Base-by-base conservation (phyloP, 768 basidiomycete genomes). In the Tricholoma furcatifolium region DNA sequence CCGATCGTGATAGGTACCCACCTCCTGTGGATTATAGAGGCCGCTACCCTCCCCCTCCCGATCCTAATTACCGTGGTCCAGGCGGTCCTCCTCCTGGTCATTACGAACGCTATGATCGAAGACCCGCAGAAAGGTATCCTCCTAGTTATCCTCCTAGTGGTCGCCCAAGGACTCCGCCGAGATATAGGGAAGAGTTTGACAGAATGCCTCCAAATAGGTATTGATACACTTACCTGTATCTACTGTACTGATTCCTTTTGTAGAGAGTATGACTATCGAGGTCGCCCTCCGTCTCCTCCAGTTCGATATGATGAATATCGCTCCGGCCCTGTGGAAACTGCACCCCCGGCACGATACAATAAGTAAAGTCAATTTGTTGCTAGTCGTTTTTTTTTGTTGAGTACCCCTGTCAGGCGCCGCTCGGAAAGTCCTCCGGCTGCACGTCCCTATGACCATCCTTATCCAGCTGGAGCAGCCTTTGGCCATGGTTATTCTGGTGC, bases 161-260 rank as follows among this genome's bases (percentile, higher is more conserved):
- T 5, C 78, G 87, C 32, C 75, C 83, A 57, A 75, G 82, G 53
- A 79, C 79, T 27, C 80, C 84, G 35, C 76, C 79, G n/a, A 74
- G 84, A 55, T 70, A 64, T 53, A 77, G 84, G 50, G 86, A 88
- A 36, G 87, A 88, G 20, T 83, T 79, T 57, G 87, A 88, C 31
- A 76, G 84, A 62, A 62, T 62, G 41, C 76, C 77, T 47, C 72
- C 78, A 17, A 65, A 75, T 62, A 78, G 85, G 85, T 88, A 14
- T 38, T 15, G 36, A 38, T 15, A 5, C 36, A 15, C 3, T 38
- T 3, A 27, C 7, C 27, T 27, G 27, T 27, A 27, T 3, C 7
- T 27, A 27, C 36, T 38, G 36, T 38, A 38, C 14, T 38, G 45
- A 20, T n/a, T 2, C 11, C 17, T 36, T 27, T 20, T 39, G 24